Evolutionary conservation across 352 stramenopile genomes (phyloP), one percentile per base, ranked within the genome.

Genomic region (Bremia lactucae): DNA sequence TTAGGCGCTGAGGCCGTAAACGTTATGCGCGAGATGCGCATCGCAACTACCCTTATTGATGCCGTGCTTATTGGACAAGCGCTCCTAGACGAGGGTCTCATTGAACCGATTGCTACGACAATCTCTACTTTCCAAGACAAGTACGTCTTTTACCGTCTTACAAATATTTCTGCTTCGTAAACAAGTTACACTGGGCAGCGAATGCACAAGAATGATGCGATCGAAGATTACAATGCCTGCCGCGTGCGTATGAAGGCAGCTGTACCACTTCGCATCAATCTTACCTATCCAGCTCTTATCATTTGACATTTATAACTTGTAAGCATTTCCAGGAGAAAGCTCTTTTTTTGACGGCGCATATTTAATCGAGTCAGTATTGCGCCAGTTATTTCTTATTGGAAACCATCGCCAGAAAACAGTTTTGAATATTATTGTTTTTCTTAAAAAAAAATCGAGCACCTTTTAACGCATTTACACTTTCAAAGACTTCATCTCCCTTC

Each of bases 71-170:
- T 92, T n/a, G 80, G 80, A 3, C 80, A 92, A 44, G 62, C 59
- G 6, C 51, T 92, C 18, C 45, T 92, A 41, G 80, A 92, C 42
- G 80, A 92, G 20, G 71, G 72, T 21, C 49, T 88, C 23, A 83
- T 92, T 23, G 74, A 87, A 44, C 68, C 80, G 2, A 84, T 92
- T 28, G 72, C 79, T 10, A 68, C 72, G 23, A 68, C 53, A 21
- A 62, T 86, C 36, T 65, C 68, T 18, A 80, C 62, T 42, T 92
- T 92, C 64, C 80, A 92, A 45, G 77, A 89, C 64, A 84, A 84
- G 48, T 89, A 88, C 47, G 72, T 88, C 26, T 88, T 92, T 56
- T 92, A 89, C 45, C 72, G 80, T 18, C 62, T 92, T 39, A 75
- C 61, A 13, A 65, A 69, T 28, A 56, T 74, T 24, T 55, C 51